These are phyloP conservation scores for Fusarium armeniacum DNA, from an alignment of 2,329 filamentous ascomycete genomes.

Conservation along the genomic window DNA sequence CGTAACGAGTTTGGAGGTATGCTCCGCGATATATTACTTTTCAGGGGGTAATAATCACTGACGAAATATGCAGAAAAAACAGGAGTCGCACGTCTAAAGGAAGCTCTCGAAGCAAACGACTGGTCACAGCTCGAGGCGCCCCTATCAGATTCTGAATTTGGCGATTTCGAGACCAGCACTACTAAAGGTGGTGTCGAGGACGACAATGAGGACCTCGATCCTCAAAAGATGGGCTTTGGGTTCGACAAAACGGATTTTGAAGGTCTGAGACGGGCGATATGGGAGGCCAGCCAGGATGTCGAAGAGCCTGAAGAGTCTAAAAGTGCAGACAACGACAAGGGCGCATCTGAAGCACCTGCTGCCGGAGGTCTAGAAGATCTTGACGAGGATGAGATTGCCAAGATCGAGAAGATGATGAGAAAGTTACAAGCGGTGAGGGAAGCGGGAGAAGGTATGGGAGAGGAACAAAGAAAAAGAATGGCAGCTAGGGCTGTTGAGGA, in stretches of 20 bases:
- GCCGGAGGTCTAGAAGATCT: constrained; percentile 59
- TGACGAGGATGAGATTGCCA: constrained; percentile 68
- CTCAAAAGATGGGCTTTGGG: constrained; percentile 65
- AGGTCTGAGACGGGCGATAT: constrained; percentile 67
- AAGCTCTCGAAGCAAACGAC: constrained; percentile 76
- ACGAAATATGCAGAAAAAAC: constrained; percentile 63
- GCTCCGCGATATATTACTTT: constrained; percentile 32
- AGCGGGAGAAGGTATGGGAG: constrained; percentile 69
- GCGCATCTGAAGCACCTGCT: constrained; percentile 13
- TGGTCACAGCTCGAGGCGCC: constrained; percentile 62
- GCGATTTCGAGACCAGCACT: constrained; percentile 54
- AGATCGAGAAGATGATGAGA: constrained; percentile 74
- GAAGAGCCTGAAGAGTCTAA: constrained; percentile 25
- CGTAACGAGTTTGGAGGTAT: constrained; percentile 72
- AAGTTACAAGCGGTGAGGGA: constrained; percentile 74
- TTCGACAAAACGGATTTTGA: constrained; percentile 68
- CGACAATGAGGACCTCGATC: constrained; percentile 57
- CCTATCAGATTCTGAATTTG: constrained; percentile 50
- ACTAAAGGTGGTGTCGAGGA: constrained; percentile 53
- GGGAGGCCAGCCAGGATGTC: constrained; percentile 55
- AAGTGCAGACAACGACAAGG: constrained; percentile 30
- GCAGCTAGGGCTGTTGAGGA: constrained; percentile 73
- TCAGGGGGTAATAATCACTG: constrained; percentile 23
- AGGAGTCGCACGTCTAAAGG: constrained; percentile 69
- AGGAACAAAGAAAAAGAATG: constrained; percentile 71